Percentiles rank a stretch among this genome's conserved stretches.
Conservation (phyloP, 2,329 filamentous ascomycete genomes). For the Trichophaea hybrida region DNA sequence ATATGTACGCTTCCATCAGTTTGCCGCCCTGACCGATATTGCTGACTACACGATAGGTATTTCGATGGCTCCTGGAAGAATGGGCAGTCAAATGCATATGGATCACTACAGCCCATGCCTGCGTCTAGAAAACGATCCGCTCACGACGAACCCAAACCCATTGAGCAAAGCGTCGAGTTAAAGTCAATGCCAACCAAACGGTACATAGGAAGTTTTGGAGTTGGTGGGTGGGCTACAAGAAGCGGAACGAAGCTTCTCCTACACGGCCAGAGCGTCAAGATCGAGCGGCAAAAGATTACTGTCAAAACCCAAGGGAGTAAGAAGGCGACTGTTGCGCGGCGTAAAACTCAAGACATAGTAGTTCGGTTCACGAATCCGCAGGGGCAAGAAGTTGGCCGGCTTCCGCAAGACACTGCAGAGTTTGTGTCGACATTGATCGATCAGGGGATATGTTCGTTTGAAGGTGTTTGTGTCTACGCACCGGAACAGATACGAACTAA, state of each 20-base stretch:
- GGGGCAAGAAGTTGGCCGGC: slow-evolving; percentile 70
- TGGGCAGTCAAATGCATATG: not conserved
- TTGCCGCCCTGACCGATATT: not conserved
- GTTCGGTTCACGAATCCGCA: slow-evolving; percentile 73
- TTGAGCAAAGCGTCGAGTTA: slow-evolving; percentile 27
- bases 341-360: slow-evolving; percentile 54
- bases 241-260: slow-evolving; percentile 63
- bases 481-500: slow-evolving; percentile 75
- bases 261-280: slow-evolving; percentile 68
- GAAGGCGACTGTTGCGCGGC: slow-evolving; percentile 20
- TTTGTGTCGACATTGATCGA: slow-evolving; percentile 92
- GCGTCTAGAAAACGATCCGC: slow-evolving; percentile 30
- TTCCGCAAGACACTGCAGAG: slow-evolving; percentile 72
- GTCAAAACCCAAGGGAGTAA: slow-evolving; percentile 32
- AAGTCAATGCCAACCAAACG: slow-evolving; percentile 33
- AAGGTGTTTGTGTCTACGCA: slow-evolving; percentile 76
- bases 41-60: slow-evolving; percentile 37
- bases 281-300: slow-evolving; percentile 71
- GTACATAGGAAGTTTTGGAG: slow-evolving; percentile 86
- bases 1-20: slow-evolving; percentile 19
- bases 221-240: slow-evolving; percentile 78
- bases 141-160: slow-evolving; percentile 42
- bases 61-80: slow-evolving; percentile 54
- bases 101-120: not conserved
- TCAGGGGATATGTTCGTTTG: slow-evolving; percentile 74